Conservation (phyloP, 202 grass and related monocot species). For the Miscanthus sacchariflorus region DNA sequence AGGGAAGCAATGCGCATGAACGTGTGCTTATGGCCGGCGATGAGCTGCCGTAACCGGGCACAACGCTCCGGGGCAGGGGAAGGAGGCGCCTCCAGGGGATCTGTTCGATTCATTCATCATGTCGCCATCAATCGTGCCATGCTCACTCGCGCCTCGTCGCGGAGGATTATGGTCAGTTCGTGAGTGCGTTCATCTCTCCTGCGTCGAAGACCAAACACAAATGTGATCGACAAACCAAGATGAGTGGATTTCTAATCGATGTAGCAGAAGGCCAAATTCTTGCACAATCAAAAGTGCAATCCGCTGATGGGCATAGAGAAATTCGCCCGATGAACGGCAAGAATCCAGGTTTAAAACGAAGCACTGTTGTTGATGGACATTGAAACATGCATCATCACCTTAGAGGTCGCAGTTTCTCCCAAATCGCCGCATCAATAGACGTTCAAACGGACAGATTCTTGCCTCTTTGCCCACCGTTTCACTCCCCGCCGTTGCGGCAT, state of each 20-base stretch:
- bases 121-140: constrained; percentile 10
- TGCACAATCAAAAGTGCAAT: not conserved
- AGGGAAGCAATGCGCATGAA: not conserved
- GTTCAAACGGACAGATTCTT: not conserved
- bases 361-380: not conserved
- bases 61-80: not conserved
- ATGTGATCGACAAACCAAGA: too few relatives aligned
- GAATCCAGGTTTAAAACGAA: not conserved
- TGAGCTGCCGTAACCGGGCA: constrained; percentile 10
- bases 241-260: too few relatives aligned
- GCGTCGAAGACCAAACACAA: too few relatives aligned
- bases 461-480: not conserved
- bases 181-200: not conserved
- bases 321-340: not conserved
- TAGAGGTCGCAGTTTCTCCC: not conserved
- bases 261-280: not conserved
- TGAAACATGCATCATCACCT: not conserved
- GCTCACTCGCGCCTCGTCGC: too few relatives aligned
- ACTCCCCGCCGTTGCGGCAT: not conserved
- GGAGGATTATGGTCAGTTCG: not conserved
- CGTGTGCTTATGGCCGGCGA: constrained; percentile 60
- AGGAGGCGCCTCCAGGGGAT: not conserved
- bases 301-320: too few relatives aligned
- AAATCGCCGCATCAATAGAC: not conserved
- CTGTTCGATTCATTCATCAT: not conserved